Conservation (phyloP, 1,284 basidiomycete species). For the Acaromyces ingoldii region DNA sequence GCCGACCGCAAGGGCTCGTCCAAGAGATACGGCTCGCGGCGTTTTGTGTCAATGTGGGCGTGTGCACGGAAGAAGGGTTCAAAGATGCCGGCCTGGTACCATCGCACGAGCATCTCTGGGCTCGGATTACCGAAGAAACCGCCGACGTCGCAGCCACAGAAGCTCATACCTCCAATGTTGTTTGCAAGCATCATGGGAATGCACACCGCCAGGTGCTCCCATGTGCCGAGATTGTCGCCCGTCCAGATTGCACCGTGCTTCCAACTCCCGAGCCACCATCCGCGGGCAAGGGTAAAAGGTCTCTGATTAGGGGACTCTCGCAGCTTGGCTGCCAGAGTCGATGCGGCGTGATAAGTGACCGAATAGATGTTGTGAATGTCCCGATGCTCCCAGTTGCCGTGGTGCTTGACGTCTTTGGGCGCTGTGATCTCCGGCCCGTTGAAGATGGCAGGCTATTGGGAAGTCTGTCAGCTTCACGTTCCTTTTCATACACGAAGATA, state of each 20-base stretch:
- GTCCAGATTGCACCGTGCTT: slow-evolving; percentile 97
- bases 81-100: slow-evolving; percentile 94
- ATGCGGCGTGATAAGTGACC: slow-evolving; percentile 62
- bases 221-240: slow-evolving; percentile 93
- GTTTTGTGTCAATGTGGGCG: slow-evolving; percentile 95
- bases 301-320: slow-evolving; percentile 60
- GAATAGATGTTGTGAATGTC: slow-evolving; percentile 86
- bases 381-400: slow-evolving; percentile 93
- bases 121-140: slow-evolving; percentile 98
- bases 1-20: slow-evolving; percentile 82
- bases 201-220: slow-evolving; percentile 93
- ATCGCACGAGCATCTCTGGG: slow-evolving; percentile 87
- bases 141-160: slow-evolving; percentile 84
- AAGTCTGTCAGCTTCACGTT: too few relatives aligned
- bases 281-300: slow-evolving; percentile 90
- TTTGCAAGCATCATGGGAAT: slow-evolving; percentile 90
- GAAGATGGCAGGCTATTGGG: slow-evolving; percentile 97
- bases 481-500: too few relatives aligned
- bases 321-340: slow-evolving; percentile 62
- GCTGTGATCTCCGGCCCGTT: slow-evolving; percentile 97
- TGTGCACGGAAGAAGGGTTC: slow-evolving; percentile 98
- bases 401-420: slow-evolving; percentile 86
- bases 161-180: slow-evolving; percentile 87
- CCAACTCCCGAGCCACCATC: slow-evolving; percentile 93
- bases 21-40: slow-evolving; percentile 88